A percentile compares a stretch with the other conserved stretches of the same genome.
phyloP scores from a whole-genome alignment of 371 early-diverging fungal genomes.

The Mortierella sp. region DNA sequence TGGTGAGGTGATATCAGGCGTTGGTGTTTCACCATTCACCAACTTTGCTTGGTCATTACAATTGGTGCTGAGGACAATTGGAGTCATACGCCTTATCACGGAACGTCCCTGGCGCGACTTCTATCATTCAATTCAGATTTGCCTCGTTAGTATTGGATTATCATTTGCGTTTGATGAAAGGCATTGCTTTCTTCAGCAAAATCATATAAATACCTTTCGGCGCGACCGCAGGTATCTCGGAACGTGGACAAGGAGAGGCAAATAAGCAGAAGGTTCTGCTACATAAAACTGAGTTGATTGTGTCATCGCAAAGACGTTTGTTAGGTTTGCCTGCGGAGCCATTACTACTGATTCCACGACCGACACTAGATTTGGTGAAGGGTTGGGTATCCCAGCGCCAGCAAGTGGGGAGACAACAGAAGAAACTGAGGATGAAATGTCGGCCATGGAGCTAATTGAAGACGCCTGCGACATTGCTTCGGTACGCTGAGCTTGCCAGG shows the following conservation, averaged over 20 bases:
- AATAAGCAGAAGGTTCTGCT: constrained; percentile 18
- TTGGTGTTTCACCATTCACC: constrained; percentile 7
- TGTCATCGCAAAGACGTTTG: constrained; percentile 1
- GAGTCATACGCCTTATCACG: constrained; percentile 7
- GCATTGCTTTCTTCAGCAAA: neutral
- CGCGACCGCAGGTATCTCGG: constrained; percentile 27
- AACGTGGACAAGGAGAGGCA: constrained; percentile 22
- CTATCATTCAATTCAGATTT: constrained; percentile 3
- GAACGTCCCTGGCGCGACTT: constrained; percentile 3
- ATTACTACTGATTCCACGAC: neutral
- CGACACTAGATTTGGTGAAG: neutral
- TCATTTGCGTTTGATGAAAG: neutral
- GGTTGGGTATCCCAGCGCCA: neutral
- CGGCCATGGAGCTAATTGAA: constrained; percentile 3
- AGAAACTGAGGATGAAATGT: neutral
- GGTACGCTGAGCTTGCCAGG: constrained; percentile 3
- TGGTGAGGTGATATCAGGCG: constrained; percentile 39
- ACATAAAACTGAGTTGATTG: constrained; percentile 7
- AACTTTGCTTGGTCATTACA: neutral
- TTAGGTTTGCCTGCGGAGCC: neutral
- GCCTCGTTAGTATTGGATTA: neutral
- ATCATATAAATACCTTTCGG: constrained; percentile 15
- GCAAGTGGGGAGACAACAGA: neutral
- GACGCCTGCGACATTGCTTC: constrained; percentile 4
- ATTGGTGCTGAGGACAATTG: constrained; percentile 3